A percentile compares a stretch with the other conserved stretches of the same genome.
Evolutionary conservation across 192 early-diverging fungal species (phyloP).

Genomic region (Gryganskiella cystojenkinii): DNA sequence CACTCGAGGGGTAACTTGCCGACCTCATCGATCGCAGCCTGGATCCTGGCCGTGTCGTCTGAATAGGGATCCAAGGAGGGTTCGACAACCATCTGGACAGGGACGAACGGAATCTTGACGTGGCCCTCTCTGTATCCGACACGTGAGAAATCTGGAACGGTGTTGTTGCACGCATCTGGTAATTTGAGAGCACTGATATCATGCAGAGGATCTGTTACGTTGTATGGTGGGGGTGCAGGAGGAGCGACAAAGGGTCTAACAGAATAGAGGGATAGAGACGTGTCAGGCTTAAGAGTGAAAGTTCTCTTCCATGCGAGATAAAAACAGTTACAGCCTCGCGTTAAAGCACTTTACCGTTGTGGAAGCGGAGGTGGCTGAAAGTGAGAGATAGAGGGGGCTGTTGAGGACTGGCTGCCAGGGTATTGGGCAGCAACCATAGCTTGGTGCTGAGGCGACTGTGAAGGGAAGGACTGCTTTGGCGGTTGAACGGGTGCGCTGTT

Average conservation of each 20-base stretch:
- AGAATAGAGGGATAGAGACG: not conserved
- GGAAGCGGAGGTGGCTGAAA: not conserved
- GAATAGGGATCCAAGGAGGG: slow-evolving; percentile 24
- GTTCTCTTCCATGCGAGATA: no score
- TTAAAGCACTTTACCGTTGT: not conserved
- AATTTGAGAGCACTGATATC: slow-evolving; percentile 14
- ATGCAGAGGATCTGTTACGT: not conserved
- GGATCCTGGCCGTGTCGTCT: slow-evolving; percentile 39
- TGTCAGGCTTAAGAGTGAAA: not conserved
- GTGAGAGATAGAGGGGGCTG: not conserved
- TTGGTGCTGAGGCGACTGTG: slow-evolving; percentile 30
- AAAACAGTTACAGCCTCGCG: no score
- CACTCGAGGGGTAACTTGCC: slow-evolving; percentile 15
- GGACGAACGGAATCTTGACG: slow-evolving; percentile 35
- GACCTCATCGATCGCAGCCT: slow-evolving; percentile 33
- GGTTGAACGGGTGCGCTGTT: slow-evolving; percentile 16
- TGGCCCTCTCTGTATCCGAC: slow-evolving; percentile 48
- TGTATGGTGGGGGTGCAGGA: slow-evolving; percentile 3
- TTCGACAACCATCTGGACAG: slow-evolving; percentile 34
- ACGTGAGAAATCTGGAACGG: slow-evolving; percentile 38
- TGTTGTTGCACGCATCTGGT: slow-evolving; percentile 27
- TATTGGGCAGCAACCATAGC: slow-evolving; percentile 35
- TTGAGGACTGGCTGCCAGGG: slow-evolving; percentile 7
- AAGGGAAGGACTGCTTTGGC: slow-evolving; percentile 34
- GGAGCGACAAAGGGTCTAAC: slow-evolving; percentile 14